phyloP scores from a whole-genome alignment of 805 yeast species.

The Yamadazyma akitaensis region DNA sequence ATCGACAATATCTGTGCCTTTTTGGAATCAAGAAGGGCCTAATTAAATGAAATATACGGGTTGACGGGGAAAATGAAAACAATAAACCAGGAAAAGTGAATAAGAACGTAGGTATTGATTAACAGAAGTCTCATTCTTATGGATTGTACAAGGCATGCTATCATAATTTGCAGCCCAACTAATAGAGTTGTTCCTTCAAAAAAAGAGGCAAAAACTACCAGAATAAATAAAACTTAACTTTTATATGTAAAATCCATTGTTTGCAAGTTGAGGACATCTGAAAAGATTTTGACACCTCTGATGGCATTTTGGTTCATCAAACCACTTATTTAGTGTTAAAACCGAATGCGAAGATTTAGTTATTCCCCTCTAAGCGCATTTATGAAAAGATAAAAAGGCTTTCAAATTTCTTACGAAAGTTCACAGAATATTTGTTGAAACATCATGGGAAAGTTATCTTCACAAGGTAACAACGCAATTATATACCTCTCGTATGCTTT shows the following conservation, averaged over 20 bases:
- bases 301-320: not conserved
- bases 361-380: conserved; percentile 8
- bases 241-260: too few species aligned
- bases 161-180: too few species aligned
- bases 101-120: too few species aligned
- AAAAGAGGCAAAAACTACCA: too few species aligned
- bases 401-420: not conserved
- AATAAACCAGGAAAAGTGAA: not conserved
- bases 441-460: conserved; percentile 26
- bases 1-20: conserved; percentile 38
- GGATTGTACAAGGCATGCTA: too few species aligned
- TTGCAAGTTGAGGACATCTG: too few species aligned
- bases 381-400: not conserved
- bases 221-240: too few species aligned
- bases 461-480: conserved; percentile 43
- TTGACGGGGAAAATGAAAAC: not conserved
- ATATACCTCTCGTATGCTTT: conserved; percentile 40
- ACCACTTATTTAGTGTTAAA: not conserved
- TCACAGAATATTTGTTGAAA: not conserved
- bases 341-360: conserved; percentile 2
- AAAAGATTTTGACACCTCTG: too few species aligned
- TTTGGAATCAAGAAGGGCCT: conserved; percentile 18
- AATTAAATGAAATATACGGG: not conserved
- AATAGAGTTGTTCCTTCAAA: too few species aligned
- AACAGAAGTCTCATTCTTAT: too few species aligned